phyloP scores from a whole-genome alignment of 208 protist species.

The Phytomonas francai region DNA sequence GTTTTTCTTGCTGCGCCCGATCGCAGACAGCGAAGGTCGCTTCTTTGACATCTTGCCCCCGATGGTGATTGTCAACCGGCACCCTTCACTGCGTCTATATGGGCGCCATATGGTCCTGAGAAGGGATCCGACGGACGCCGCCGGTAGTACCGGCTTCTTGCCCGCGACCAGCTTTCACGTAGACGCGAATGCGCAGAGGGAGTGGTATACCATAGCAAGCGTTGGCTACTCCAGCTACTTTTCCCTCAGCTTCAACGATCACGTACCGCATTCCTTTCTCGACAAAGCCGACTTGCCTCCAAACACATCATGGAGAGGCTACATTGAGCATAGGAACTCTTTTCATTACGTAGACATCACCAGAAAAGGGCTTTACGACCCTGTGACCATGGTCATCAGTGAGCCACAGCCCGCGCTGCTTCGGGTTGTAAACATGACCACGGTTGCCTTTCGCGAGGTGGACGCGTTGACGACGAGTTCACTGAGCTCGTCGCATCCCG shows the following conservation, averaged over 20 bases:
- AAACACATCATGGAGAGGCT: not conserved
- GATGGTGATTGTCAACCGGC: constrained; percentile 19
- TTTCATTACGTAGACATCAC: constrained; percentile 17
- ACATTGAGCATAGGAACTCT: not conserved
- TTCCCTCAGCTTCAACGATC: not conserved
- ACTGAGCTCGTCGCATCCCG: not conserved
- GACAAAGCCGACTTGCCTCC: not conserved
- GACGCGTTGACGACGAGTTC: not conserved
- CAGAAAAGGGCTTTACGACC: constrained; percentile 33
- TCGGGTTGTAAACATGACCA: constrained; percentile 43
- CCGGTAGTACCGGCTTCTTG: not conserved
- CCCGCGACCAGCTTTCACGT: not conserved
- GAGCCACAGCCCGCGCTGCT: constrained; percentile 24
- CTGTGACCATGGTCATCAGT: constrained; percentile 40
- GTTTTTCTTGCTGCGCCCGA: constrained; percentile 16
- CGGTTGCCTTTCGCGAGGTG: constrained; percentile 23
- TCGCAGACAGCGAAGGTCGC: constrained; percentile 6
- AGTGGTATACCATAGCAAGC: not conserved
- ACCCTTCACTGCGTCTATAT: constrained; percentile 15
- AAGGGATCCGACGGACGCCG: not conserved
- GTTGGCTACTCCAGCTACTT: not conserved
- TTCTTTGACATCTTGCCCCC: constrained; percentile 19
- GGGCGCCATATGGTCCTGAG: constrained; percentile 6
- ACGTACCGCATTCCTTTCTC: not conserved
- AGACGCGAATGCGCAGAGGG: not conserved